Evolutionary conservation across 1,284 basidiomycete species (phyloP), one percentile per base, ranked within the genome.

Genomic region (Irpex sp.): DNA sequence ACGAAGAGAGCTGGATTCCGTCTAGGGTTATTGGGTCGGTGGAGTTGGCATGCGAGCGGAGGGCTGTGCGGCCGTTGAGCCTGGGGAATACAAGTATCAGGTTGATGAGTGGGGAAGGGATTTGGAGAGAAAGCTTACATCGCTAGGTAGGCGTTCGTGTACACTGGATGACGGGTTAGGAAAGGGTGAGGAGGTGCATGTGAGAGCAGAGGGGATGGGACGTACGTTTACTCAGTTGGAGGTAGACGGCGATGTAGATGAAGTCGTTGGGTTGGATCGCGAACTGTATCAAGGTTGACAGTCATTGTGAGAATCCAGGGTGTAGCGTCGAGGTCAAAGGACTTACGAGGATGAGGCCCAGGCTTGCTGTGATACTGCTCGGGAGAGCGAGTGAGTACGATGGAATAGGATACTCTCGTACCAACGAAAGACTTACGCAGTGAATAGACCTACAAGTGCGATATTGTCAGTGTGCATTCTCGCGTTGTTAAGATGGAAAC

Each of bases 211-310:
- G 19, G 43, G 49, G n/a, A 31, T 17, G n/a, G 17, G 54, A 70
- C 81, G 62, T 65, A 85, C 84, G 64, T 72, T 84, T 85, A 68
- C 81, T 80, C 33, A 84, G 70, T 13, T 81, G 74, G 19, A 84
- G 74, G 64, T 84, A 83, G 66, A 84, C 81, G 71, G 79, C 79
- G 21, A 84, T 67, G 71, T 82, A 84, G 57, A 83, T 75, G 63
- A 83, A 79, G 66, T 82, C 83, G 46, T 73, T 65, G 0, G 82
- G 81, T 81, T 84, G 83, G 3, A 74, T 70, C 33, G 74, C 72
- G 62, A 81, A 84, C 75, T 76, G n/a, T n/a, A n/a, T n/a, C n/a
- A n/a, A n/a, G n/a, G n/a, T n/a, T n/a, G n/a, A n/a, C n/a, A n/a
- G n/a, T n/a, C n/a, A n/a, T n/a, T n/a, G n/a, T n/a, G n/a, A n/a